A percentile compares a stretch with the other conserved stretches of the same genome.
Evolutionary conservation across 441 rosid species (phyloP).

Genomic region (Aleurites moluccanus): DNA sequence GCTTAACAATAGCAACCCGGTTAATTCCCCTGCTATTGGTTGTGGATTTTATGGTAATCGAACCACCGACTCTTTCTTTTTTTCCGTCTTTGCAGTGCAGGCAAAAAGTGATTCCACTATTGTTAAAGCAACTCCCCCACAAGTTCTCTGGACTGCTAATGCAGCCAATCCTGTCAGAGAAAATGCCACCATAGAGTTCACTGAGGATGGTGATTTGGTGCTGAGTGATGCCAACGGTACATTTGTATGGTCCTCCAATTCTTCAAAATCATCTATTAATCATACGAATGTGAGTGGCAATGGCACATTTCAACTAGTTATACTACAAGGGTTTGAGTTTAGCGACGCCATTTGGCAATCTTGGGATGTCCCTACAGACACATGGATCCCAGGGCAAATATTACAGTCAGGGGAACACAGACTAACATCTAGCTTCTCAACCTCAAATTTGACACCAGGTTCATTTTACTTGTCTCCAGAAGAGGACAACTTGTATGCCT

Average conservation of each 20-base stretch:
- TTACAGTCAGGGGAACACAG: not conserved
- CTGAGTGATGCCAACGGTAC: slow-evolving; percentile 14
- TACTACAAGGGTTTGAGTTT: not conserved
- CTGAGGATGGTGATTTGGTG: slow-evolving; percentile 7
- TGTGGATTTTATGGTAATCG: slow-evolving; percentile 8
- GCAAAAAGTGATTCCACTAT: slow-evolving; percentile 7
- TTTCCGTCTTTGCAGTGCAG: slow-evolving; percentile 8
- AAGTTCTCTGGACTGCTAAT: slow-evolving; percentile 23
- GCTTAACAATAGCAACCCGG: not conserved
- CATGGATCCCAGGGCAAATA: slow-evolving; percentile 18
- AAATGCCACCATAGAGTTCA: slow-evolving; percentile 16
- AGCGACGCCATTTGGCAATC: slow-evolving; percentile 17
- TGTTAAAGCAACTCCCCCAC: not conserved
- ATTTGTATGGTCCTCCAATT: not conserved
- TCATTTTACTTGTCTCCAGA: slow-evolving; percentile 1
- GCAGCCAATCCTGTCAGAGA: slow-evolving; percentile 15
- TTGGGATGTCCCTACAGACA: slow-evolving; percentile 23
- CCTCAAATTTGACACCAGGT: slow-evolving; percentile 15
- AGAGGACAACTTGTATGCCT: not conserved
- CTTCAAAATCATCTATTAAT: not conserved
- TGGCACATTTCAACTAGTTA: slow-evolving; percentile 18
- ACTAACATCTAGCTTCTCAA: slow-evolving; percentile 13
- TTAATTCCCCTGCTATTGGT: not conserved
- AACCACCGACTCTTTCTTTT: slow-evolving; percentile 2
- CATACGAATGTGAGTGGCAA: not conserved